Base-by-base conservation (phyloP, 495 filamentous ascomycete genomes). In the Venustampulla echinocandica region DNA sequence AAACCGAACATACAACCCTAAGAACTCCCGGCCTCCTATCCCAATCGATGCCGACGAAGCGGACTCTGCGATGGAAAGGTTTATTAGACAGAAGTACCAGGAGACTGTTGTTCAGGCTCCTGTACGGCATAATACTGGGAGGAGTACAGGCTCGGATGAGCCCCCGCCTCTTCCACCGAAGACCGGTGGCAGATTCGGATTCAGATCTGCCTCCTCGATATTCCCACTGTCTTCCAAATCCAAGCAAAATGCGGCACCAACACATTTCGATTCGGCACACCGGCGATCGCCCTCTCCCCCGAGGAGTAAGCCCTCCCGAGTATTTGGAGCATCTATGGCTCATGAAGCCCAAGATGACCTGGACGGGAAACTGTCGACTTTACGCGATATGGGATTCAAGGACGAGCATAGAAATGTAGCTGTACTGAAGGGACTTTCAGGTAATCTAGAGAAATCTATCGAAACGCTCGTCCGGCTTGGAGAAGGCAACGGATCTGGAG, bases 381-480 rank as follows among this genome's bases (percentile, higher is more conserved):
- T 98, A 42, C 75, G 79, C 39, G 87, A 95, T 44, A 95, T 97
- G 92, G 92, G 92, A 1, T 98, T 98, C 56, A 72, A 61, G 24
- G 87, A 98, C 59, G 83, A 90, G 27, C 81, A 79, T 49, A 75
- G 84, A 36, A 97, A 93, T 53, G 66, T 77, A 10, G 78, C 80
- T 44, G 80, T 95, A 19, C 64, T 98, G 20, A 84, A 85, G 48
- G 82, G 83, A 10, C 69, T 89, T 5, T 73, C 80, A 47, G 92
- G 93, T 1, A 89, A 93, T 56, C 53, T 98, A 32, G 84, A 94
- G 46, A 84, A 80, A 57, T 73, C 88, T 0, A 75, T 95, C 23
- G 90, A 96, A 61, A 79, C 88, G 13, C 60, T 98, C 57, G 71
- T 87, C 10, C 73, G 86, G 56, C 62, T 93, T 41, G 89, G 89